These are phyloP conservation scores for Centaurea solstitialis DNA, from an alignment of 129 eudicot species.

Conservation along the genomic window DNA sequence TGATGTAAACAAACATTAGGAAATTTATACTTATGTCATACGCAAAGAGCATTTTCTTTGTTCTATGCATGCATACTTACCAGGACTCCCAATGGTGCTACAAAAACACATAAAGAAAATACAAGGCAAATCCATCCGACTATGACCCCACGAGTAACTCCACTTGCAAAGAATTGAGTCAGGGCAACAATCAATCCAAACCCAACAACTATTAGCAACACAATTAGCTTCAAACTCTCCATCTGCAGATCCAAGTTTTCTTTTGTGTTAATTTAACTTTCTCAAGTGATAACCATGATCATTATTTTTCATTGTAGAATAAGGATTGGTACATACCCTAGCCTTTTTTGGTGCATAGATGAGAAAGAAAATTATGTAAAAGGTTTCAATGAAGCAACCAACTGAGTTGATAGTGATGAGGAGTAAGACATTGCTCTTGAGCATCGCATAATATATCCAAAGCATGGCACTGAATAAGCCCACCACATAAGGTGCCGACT, in stretches of 20 bases:
- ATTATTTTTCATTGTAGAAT: not conserved
- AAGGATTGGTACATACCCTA: not conserved
- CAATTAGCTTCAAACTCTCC: conserved; percentile 47
- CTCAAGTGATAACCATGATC: not conserved
- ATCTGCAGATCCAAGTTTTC: conserved; percentile 33
- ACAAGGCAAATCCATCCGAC: conserved; percentile 89
- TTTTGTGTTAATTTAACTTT: not conserved
- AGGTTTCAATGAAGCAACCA: conserved; percentile 57
- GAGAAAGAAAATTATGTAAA: conserved; percentile 57
- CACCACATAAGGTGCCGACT: conserved; percentile 65
- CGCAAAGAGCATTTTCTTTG: not conserved
- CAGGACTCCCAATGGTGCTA: conserved; percentile 73
- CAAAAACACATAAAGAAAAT: conserved; percentile 68
- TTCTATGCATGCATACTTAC: conserved; percentile 33
- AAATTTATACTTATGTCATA: not conserved
- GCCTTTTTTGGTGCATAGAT: conserved; percentile 52
- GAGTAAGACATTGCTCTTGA: conserved; percentile 51
- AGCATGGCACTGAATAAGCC: conserved; percentile 74
- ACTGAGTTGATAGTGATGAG: conserved; percentile 65
- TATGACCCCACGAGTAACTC: conserved; percentile 39
- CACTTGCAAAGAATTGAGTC: conserved; percentile 46
- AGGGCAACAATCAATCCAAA: conserved; percentile 54
- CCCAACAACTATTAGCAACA: conserved; percentile 43
- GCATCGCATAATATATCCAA: conserved; percentile 67
- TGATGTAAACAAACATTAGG: not conserved